Evolutionary conservation across 768 basidiomycete species (phyloP).

Genomic region (Termitomyces sp.): DNA sequence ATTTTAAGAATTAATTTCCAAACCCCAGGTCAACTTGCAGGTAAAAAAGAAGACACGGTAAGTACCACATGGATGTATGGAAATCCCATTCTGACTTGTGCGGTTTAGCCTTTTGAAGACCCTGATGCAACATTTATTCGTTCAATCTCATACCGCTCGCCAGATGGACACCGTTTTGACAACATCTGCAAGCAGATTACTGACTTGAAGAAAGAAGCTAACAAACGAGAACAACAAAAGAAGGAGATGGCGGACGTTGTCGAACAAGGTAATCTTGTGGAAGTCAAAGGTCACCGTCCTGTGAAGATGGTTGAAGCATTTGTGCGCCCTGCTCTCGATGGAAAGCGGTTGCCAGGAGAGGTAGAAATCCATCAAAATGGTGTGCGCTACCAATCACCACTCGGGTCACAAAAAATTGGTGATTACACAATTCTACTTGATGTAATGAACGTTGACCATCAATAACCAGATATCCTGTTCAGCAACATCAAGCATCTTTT

Average conservation of each 20-base stretch:
- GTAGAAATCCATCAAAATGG: constrained; percentile 98
- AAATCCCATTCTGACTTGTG: background rate
- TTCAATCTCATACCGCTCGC: constrained; percentile 89
- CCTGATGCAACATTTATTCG: constrained; percentile 95
- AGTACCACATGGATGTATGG: constrained; percentile 9
- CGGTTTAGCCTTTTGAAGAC: constrained; percentile 84
- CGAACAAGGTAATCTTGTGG: constrained; percentile 87
- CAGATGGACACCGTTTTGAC: constrained; percentile 87
- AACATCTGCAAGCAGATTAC: constrained; percentile 89
- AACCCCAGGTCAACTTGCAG: constrained; percentile 94
- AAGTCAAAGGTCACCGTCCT: constrained; percentile 86
- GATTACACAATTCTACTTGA: constrained; percentile 32
- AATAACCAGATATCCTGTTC: constrained; percentile 77
- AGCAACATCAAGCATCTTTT: constrained; percentile 97
- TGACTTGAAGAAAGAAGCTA: constrained; percentile 93
- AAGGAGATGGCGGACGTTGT: constrained; percentile 98
- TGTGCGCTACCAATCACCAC: constrained; percentile 84
- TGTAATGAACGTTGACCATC: background rate
- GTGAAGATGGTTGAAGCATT: constrained; percentile 88
- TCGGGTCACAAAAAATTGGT: constrained; percentile 91
- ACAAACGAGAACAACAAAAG: constrained; percentile 95
- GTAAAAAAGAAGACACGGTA: constrained; percentile 98
- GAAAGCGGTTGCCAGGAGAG: constrained; percentile 94
- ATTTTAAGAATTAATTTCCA: constrained; percentile 97
- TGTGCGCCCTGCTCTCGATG: constrained; percentile 90